Conservation (phyloP, 1,284 basidiomycete genomes). For the Cronartium quercuum region DNA sequence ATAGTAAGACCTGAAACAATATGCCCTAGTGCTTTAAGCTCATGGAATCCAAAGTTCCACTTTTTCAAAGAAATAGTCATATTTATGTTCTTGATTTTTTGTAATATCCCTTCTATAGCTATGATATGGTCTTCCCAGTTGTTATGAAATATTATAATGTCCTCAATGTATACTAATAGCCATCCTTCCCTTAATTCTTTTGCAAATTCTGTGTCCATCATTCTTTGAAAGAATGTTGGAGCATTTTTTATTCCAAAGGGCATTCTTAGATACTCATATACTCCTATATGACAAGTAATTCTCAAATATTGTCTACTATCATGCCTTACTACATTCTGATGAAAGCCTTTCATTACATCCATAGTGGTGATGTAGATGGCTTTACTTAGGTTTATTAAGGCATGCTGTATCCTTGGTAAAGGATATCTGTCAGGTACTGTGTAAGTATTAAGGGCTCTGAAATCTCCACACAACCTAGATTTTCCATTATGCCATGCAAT, state of each 20-base stretch:
- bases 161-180: background rate
- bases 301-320: background rate
- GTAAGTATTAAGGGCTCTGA: constrained; percentile 3
- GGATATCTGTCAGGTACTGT: constrained; percentile 1
- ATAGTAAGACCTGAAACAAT: background rate
- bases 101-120: background rate
- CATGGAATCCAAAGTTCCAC: background rate
- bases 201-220: constrained; percentile 27
- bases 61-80: background rate
- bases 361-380: background rate
- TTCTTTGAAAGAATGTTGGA: constrained; percentile 14
- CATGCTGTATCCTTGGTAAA: background rate
- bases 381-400: background rate
- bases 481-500: background rate
- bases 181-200: constrained; percentile 6
- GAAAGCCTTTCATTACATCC: background rate
- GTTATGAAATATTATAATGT: background rate
- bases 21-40: background rate
- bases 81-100: background rate
- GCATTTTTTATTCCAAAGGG: constrained; percentile 10
- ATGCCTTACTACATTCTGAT: background rate
- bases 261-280: background rate
- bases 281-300: background rate
- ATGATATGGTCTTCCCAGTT: no score
- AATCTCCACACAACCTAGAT: background rate